phyloP scores from a whole-genome alignment of 225 moss, liverwort and hornwort genomes.

The Neckera pumila region DNA sequence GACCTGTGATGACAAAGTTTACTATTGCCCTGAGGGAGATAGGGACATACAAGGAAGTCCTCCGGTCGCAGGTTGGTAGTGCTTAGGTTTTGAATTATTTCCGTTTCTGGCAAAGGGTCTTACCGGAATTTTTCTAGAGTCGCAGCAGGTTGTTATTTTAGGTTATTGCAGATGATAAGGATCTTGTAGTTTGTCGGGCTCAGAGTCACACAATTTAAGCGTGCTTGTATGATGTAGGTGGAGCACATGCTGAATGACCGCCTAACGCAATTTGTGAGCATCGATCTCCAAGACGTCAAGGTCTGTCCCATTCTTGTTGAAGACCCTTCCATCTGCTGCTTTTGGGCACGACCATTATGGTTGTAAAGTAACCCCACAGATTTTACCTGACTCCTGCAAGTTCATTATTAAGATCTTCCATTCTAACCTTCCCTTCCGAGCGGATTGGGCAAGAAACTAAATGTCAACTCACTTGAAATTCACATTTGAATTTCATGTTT shows the following conservation, averaged over 20 bases:
- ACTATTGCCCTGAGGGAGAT: conserved; percentile 96
- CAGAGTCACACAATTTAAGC: background rate
- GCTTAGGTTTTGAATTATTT: background rate
- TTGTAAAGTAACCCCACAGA: background rate
- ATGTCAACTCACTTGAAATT: background rate
- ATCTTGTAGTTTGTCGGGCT: background rate
- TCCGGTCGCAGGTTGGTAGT: conserved; percentile 66
- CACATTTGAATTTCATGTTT: conserved; percentile 1
- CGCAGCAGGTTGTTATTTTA: background rate
- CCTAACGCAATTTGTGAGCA: conserved; percentile 80
- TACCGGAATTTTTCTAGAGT: background rate
- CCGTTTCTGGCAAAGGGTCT: background rate
- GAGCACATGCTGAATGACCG: conserved; percentile 96
- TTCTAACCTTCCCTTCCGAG: background rate
- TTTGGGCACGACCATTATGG: background rate
- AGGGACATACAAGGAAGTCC: conserved; percentile 93
- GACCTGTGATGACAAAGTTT: conserved; percentile 99
- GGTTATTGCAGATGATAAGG: background rate
- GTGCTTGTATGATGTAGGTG: conserved; percentile 31
- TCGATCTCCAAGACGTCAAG: conserved; percentile 95
- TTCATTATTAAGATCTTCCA: background rate
- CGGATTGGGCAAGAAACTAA: background rate
- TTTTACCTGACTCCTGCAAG: background rate
- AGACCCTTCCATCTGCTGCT: background rate
- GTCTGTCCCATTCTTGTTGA: conserved; percentile 22